Base-by-base conservation (phyloP, 352 stramenopile genomes). In the Phytophthora idaei region DNA sequence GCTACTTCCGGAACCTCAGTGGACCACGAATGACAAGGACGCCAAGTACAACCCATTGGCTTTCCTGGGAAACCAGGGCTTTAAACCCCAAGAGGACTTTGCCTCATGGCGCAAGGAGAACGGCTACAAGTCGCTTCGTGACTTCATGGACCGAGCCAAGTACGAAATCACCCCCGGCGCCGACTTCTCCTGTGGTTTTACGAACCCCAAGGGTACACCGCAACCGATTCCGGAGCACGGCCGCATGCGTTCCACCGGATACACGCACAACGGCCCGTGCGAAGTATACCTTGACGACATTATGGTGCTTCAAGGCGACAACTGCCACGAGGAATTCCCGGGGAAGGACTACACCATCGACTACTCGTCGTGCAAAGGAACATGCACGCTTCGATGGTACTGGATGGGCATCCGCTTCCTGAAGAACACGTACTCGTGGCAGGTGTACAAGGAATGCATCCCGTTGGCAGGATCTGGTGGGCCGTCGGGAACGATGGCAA, bases 381-480 rank as follows among this genome's bases (percentile, higher is more conserved):
- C 50, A 31, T 71, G 60, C 42, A 61, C 51, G 4, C 50, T 67
- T 47, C 60, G 60, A 5, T 67, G 60, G 60, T 62, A 62, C 44
- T 62, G 60, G 57, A 15, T 67, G 42, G 72, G 69, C 1, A 37
- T 78, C 1, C 75, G 75, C 1, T 77, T 72, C 56, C 41, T 81
- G 11, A 73, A 85, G 39, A 73, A 75, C 15, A 9, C 48, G 45
- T 78, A 78, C 64, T 88, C 77, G 61, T 88, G 79, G 79, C 77
- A 88, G 45, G 70, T 88, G 36, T 88, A 88, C 74, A 88, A 88
- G 75, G 73, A 61, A 5, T 83, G 77, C 53, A 70, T 78, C 11
- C 69, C 55, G n/a, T n/a, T n/a, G n/a, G n/a, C n/a, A n/a, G n/a
- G n/a, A n/a, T n/a, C n/a, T n/a, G n/a, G n/a, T n/a, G n/a, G n/a